These are phyloP conservation scores for Fistulinella prunicolor DNA, from an alignment of 768 basidiomycete species.

Conservation along the genomic window DNA sequence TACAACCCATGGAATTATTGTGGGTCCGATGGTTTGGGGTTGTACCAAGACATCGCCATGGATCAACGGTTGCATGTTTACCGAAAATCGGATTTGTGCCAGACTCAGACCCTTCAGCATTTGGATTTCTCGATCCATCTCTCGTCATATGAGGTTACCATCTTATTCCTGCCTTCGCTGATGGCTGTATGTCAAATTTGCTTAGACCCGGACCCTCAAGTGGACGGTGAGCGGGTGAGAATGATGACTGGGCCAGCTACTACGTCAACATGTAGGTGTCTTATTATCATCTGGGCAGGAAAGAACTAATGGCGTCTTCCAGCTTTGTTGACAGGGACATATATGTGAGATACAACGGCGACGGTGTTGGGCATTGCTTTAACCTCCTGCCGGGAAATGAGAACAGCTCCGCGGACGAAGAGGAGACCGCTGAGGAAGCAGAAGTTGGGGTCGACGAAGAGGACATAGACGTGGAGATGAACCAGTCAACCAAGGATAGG, in stretches of 20 bases:
- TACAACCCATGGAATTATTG: slow-evolving; percentile 26
- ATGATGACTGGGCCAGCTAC: slow-evolving; percentile 18
- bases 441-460: too few species aligned
- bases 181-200: slow-evolving; percentile 10
- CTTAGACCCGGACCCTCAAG: not conserved
- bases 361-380: slow-evolving; percentile 28
- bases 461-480: too few species aligned
- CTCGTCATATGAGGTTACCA: slow-evolving; percentile 31
- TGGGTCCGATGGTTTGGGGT: slow-evolving; percentile 35
- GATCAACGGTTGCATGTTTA: slow-evolving; percentile 9
- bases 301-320: not conserved
- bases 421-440: too few species aligned
- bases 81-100: slow-evolving; percentile 26
- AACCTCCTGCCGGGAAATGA: not conserved
- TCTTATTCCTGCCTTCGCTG: slow-evolving; percentile 34
- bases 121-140: slow-evolving; percentile 37
- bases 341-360: slow-evolving; percentile 26
- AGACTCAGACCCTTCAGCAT: slow-evolving; percentile 17
- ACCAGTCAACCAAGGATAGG: too few species aligned
- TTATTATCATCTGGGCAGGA: not conserved
- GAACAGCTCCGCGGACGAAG: too few species aligned
- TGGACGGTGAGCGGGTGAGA: not conserved
- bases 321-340: slow-evolving; percentile 25
- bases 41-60: slow-evolving; percentile 4
- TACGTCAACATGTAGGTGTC: slow-evolving; percentile 28